Evolutionary conservation across 2,329 filamentous ascomycete genomes (phyloP).

Genomic region (Sodiomyces alkalinus): DNA sequence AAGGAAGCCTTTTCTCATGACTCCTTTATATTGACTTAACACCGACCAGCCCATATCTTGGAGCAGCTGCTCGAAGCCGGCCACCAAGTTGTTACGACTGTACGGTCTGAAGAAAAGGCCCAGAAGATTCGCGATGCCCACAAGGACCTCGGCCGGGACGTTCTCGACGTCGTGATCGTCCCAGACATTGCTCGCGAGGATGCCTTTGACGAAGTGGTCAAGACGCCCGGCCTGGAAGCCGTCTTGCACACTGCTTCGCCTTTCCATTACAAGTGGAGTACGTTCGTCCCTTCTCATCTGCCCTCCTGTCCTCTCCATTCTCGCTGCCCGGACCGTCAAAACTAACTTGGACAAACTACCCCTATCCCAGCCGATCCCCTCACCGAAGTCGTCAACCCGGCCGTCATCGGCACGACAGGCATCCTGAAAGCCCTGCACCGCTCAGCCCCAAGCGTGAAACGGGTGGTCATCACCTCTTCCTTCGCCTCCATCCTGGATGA

Average conservation of each 20-base stretch:
- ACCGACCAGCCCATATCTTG: conserved; percentile 36
- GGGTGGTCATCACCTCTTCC: conserved; percentile 49
- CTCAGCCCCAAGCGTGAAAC: conserved; percentile 44
- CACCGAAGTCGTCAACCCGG: conserved; percentile 41
- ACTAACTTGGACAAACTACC: not conserved
- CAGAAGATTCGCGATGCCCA: conserved; percentile 33
- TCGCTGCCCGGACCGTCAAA: no score
- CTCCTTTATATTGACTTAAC: no score
- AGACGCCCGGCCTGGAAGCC: conserved; percentile 32
- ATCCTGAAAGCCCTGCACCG: conserved; percentile 56
- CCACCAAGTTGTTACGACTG: conserved; percentile 39
- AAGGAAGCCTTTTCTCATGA: no score
- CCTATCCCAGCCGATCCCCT: conserved; percentile 24
- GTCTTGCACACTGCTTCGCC: conserved; percentile 48
- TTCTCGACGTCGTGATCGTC: conserved; percentile 44
- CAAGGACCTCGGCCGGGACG: conserved; percentile 23
- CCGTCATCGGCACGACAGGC: conserved; percentile 46
- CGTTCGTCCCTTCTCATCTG: conserved; percentile 4
- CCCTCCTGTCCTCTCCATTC: not conserved
- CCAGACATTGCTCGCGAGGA: conserved; percentile 59
- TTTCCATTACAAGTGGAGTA: conserved; percentile 36
- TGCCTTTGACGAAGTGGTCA: conserved; percentile 55
- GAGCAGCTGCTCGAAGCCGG: conserved; percentile 35
- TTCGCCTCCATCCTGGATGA: conserved; percentile 36
- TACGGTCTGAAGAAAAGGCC: conserved; percentile 38